Base-by-base conservation (phyloP, 192 early-diverging fungal species). In the Lunasporangiospora selenospora region DNA sequence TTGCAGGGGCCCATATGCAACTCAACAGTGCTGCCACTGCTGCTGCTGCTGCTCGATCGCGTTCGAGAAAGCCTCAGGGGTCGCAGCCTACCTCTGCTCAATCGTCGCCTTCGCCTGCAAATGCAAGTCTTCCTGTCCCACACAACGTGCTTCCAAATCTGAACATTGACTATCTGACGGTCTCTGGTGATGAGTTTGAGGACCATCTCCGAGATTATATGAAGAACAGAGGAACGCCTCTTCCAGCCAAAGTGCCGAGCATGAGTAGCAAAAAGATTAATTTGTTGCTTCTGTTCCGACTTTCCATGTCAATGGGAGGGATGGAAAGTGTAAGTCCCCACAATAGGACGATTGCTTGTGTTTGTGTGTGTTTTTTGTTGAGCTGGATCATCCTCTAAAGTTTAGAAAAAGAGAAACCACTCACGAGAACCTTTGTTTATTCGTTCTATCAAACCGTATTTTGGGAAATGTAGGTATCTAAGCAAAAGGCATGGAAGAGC, bases 241-340 rank as follows among this genome's bases (percentile, higher is more conserved):
- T 73, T 32, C 69, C 69, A 13, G 63, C 69, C 12, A 73, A 73
- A 43, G 63, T 73, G 15, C 69, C 69, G 19, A 73, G 69, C 49
- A 73, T 73, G 69, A 61, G 69, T 0, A 73, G 69, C 49, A 73
- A 73, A 37, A 73, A 73, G 43, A 73, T 73, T 39, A 73, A 73
- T n/a, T 40, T 73, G 0, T 38, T 73, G 9, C 54, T 73, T 23
- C 18, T 73, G 16, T 73, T 73, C 54, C 59, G 69, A 5, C 53
- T 73, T 18, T 62, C 69, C 0, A 73, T 73, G 61, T 37, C 69
- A 10, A 73, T 73, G 69, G 69, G 69, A 10, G 69, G 69, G 19
- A 73, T 73, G 69, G 69, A 73, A 41, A 73, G 69, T 49, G 69
- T 73, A 58, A 53, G 69, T 63, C 2, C 12, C 9, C 2, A 13